Conservation (phyloP, 106 monocot species). For the Gastrodia elata region DNA sequence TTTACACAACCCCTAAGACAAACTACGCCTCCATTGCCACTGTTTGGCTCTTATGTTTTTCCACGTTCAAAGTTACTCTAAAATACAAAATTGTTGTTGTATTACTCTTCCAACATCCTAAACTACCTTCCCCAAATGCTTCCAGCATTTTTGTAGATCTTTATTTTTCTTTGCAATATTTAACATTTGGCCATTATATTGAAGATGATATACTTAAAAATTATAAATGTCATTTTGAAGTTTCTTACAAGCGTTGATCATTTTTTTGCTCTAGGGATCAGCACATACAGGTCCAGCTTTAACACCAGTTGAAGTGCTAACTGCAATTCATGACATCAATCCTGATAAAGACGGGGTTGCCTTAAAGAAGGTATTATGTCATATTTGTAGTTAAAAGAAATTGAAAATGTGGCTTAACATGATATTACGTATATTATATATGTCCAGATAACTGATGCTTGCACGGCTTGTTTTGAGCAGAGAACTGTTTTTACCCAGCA, state of each 20-base stretch:
- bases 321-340: slow-evolving; percentile 86
- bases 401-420: not conserved
- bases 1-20: too few species aligned
- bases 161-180: not conserved
- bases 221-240: not conserved
- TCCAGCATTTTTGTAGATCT: too few species aligned
- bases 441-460: slow-evolving; percentile 84
- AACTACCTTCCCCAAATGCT: too few species aligned
- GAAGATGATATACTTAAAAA: not conserved
- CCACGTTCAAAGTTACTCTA: too few species aligned
- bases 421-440: not conserved
- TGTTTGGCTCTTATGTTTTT: too few species aligned
- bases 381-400: slow-evolving; percentile 2
- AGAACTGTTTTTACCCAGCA: slow-evolving; percentile 96
- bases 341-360: slow-evolving; percentile 78
- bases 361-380: slow-evolving; percentile 58
- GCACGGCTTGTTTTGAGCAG: slow-evolving; percentile 97
- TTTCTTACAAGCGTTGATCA: not conserved
- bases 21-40: too few species aligned
- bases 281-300: slow-evolving; percentile 96
- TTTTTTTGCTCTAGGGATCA: slow-evolving; percentile 53
- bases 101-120: too few species aligned
- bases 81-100: too few species aligned
- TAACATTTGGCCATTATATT: not conserved
- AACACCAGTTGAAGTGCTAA: slow-evolving; percentile 86